Conservation (phyloP, 768 basidiomycete species). For the Mycena polygramma region DNA sequence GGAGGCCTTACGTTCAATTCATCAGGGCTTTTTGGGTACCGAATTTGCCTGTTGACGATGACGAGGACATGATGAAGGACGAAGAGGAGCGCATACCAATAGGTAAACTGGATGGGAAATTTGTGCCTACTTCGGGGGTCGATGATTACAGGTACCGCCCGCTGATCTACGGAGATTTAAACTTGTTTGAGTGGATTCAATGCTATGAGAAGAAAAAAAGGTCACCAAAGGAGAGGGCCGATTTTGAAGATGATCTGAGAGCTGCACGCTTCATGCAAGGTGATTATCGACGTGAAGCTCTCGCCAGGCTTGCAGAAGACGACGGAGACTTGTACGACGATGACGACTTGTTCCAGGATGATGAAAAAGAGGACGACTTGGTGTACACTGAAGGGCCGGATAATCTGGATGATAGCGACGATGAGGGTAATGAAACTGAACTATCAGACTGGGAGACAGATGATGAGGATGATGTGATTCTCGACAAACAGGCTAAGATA, state of each 20-base stretch:
- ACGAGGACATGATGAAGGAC: neutral
- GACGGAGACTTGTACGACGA: no score
- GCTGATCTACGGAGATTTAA: constrained; percentile 17
- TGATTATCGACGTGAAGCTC: no score
- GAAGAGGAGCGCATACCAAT: neutral
- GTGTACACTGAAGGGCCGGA: no score
- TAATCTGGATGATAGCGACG: no score
- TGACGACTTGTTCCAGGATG: no score
- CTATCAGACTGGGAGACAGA: constrained; percentile 29
- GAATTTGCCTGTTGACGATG: neutral
- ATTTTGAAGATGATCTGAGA: no score
- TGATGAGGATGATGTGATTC: neutral
- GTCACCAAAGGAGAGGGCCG: neutral
- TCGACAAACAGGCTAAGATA: neutral
- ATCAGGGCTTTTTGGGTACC: neutral
- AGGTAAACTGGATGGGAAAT: neutral
- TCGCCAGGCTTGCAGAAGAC: no score
- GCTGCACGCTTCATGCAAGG: no score
- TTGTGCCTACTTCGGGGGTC: constrained; percentile 41
- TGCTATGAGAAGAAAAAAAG: constrained; percentile 13
- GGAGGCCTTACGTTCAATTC: constrained; percentile 40
- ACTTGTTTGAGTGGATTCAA: constrained; percentile 41
- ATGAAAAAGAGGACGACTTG: no score
- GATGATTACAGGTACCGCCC: constrained; percentile 41
- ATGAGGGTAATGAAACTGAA: neutral